Conservation (phyloP, 2,329 filamentous ascomycete species). For the Botryosphaeria dothidea region DNA sequence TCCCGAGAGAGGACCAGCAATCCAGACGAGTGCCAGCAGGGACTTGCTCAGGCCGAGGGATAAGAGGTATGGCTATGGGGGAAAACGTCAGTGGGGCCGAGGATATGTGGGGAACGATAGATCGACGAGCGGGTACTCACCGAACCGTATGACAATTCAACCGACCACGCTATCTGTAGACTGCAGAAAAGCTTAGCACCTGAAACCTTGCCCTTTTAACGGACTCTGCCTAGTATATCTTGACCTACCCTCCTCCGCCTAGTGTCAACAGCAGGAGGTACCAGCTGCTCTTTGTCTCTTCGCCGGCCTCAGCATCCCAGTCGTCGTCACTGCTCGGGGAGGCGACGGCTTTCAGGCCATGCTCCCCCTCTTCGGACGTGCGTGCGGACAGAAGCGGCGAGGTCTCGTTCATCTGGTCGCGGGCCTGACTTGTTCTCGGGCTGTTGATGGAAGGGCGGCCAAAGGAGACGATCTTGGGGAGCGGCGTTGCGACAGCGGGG, state of each 20-base stretch:
- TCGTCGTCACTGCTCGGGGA: slow-evolving; percentile 39
- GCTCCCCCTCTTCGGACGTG: slow-evolving; percentile 33
- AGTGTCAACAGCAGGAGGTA: slow-evolving; percentile 86
- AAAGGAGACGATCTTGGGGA: slow-evolving; percentile 40
- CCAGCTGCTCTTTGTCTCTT: slow-evolving; percentile 77
- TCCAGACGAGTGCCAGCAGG: slow-evolving; percentile 55
- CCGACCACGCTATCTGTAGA: slow-evolving; percentile 92
- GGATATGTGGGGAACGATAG: background rate
- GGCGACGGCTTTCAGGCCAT: slow-evolving; percentile 33
- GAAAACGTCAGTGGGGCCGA: slow-evolving; percentile 18
- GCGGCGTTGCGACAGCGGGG: slow-evolving; percentile 23
- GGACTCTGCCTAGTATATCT: background rate
- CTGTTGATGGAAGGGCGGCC: slow-evolving; percentile 27
- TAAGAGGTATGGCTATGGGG: slow-evolving; percentile 50
- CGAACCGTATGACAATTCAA: slow-evolving; percentile 91
- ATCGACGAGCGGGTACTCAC: slow-evolving; percentile 41
- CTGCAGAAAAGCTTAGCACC: slow-evolving; percentile 39
- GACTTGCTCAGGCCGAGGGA: slow-evolving; percentile 56
- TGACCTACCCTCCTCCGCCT: slow-evolving; percentile 69
- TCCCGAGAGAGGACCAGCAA: slow-evolving; percentile 57
- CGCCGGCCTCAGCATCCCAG: slow-evolving; percentile 48
- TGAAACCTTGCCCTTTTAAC: background rate
- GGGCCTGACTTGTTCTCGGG: slow-evolving; percentile 14
- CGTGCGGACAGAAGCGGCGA: slow-evolving; percentile 36
- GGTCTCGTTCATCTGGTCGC: slow-evolving; percentile 34